phyloP scores from a whole-genome alignment of 352 stramenopile genomes.

The Phytopythium boreale region DNA sequence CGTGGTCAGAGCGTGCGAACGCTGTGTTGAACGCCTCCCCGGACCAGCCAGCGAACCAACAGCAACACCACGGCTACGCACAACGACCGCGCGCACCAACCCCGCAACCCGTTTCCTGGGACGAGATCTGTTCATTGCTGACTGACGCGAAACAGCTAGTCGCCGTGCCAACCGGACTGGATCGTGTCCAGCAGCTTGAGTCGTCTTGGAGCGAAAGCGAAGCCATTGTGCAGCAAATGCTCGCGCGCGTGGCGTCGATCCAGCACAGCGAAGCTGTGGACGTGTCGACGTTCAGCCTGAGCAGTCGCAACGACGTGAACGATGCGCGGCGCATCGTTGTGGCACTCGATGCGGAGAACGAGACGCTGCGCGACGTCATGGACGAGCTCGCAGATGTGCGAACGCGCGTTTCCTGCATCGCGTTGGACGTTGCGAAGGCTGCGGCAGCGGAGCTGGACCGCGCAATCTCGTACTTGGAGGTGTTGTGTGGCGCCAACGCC shows the following conservation, averaged over 20 bases:
- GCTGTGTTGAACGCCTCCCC: background rate
- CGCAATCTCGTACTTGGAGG: constrained; percentile 23
- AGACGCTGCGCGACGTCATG: background rate
- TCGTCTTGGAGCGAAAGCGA: constrained; percentile 26
- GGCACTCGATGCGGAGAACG: constrained; percentile 2
- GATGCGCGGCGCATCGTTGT: background rate
- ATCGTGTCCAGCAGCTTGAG: constrained; percentile 21
- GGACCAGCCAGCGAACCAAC: background rate
- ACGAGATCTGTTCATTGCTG: constrained; percentile 18
- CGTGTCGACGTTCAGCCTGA: constrained; percentile 8
- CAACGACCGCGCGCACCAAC: background rate
- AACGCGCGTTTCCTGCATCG: background rate
- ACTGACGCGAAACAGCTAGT: constrained; percentile 20
- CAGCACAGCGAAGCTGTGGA: constrained; percentile 16
- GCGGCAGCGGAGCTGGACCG: constrained; percentile 11
- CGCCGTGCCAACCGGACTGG: constrained; percentile 19
- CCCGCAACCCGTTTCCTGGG: background rate
- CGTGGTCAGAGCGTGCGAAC: background rate
- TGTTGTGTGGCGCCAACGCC: constrained; percentile 27
- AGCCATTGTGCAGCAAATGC: constrained; percentile 11
- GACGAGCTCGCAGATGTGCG: constrained; percentile 1
- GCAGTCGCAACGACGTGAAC: background rate
- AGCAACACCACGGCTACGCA: background rate
- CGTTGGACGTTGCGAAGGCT: background rate
- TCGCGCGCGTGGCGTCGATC: constrained; percentile 21